Percentiles rank a stretch among this genome's conserved stretches.
Evolutionary conservation across 495 filamentous ascomycete genomes (phyloP).

Genomic region (Penicillium paradoxum): DNA sequence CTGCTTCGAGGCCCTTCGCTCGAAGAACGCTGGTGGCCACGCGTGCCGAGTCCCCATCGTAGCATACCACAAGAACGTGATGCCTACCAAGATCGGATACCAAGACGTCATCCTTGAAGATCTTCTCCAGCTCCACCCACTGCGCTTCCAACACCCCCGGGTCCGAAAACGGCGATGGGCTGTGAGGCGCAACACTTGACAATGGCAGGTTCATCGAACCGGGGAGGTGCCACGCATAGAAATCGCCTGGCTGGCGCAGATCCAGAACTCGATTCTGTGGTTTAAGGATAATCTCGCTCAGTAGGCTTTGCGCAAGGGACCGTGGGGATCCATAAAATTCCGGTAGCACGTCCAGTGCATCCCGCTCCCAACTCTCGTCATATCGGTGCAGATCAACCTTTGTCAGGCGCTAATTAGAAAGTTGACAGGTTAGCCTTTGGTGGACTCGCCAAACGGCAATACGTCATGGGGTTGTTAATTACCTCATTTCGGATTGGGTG

Average conservation of each 20-base stretch:
- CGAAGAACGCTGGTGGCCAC: slow-evolving; percentile 51
- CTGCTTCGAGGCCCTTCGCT: slow-evolving; percentile 46
- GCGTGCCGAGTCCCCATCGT: slow-evolving; percentile 49
- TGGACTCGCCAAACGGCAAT: neutral
- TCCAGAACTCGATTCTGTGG: slow-evolving; percentile 37
- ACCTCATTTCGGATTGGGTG: slow-evolving; percentile 55
- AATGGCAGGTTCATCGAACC: slow-evolving; percentile 44
- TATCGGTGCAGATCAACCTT: slow-evolving; percentile 52
- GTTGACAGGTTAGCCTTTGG: neutral
- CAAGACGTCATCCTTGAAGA: slow-evolving; percentile 26
- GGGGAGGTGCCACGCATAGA: slow-evolving; percentile 40
- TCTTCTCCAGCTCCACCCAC: slow-evolving; percentile 41
- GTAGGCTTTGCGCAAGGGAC: slow-evolving; percentile 17
- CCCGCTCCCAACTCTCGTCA: slow-evolving; percentile 49
- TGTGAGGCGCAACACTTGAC: slow-evolving; percentile 24
- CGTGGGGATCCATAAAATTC: slow-evolving; percentile 31
- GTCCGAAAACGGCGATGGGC: slow-evolving; percentile 42
- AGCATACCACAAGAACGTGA: slow-evolving; percentile 46
- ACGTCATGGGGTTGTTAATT: slow-evolving; percentile 8
- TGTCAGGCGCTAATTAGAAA: slow-evolving; percentile 33
- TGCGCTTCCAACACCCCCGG: slow-evolving; percentile 39
- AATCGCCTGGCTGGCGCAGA: slow-evolving; percentile 36
- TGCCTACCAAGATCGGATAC: slow-evolving; percentile 25
- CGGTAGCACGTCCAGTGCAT: slow-evolving; percentile 34
- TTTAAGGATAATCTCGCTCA: slow-evolving; percentile 23